These are phyloP conservation scores for Crithidia sp. DNA, from an alignment of 208 protist genomes.

Conservation along the genomic window DNA sequence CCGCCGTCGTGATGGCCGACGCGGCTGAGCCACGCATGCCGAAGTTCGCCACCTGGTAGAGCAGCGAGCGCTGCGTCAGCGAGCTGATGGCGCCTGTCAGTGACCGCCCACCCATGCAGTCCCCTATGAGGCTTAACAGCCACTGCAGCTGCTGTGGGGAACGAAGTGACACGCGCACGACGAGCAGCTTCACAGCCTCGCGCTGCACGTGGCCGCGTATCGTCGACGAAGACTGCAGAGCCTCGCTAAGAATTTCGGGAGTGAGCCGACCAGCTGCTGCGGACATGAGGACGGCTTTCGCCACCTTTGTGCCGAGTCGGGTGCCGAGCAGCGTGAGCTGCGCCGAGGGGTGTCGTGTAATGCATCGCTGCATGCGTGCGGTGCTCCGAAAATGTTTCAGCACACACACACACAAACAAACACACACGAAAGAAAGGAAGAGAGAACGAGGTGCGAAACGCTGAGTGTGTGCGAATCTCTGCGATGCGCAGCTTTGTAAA, in stretches of 20 bases:
- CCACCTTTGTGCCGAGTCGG: slow-evolving; percentile 35
- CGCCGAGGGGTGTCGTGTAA: slow-evolving; percentile 13
- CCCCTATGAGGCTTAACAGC: slow-evolving; percentile 32
- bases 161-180: slow-evolving; percentile 40
- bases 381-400: too few relatives aligned
- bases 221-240: slow-evolving; percentile 45
- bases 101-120: slow-evolving; percentile 26
- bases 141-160: slow-evolving; percentile 38
- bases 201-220: slow-evolving; percentile 54
- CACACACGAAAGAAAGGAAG: too few relatives aligned
- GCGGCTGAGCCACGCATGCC: slow-evolving; percentile 51
- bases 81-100: slow-evolving; percentile 34
- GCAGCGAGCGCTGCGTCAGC: slow-evolving; percentile 47
- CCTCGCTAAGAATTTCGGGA: slow-evolving; percentile 53
- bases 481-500: neutral
- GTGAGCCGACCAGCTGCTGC: slow-evolving; percentile 38
- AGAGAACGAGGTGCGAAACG: too few relatives aligned
- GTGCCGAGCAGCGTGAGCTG: slow-evolving; percentile 43
- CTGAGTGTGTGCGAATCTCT: neutral
- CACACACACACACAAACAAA: too few relatives aligned
- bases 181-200: slow-evolving; percentile 48
- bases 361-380: slow-evolving; percentile 16
- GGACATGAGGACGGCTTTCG: slow-evolving; percentile 45
- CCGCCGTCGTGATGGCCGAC: slow-evolving; percentile 51
- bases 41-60: slow-evolving; percentile 56